Evolutionary conservation across 441 rosid species (phyloP), one percentile per base, ranked within the genome.

Genomic region (Pelargonium citronellum): DNA sequence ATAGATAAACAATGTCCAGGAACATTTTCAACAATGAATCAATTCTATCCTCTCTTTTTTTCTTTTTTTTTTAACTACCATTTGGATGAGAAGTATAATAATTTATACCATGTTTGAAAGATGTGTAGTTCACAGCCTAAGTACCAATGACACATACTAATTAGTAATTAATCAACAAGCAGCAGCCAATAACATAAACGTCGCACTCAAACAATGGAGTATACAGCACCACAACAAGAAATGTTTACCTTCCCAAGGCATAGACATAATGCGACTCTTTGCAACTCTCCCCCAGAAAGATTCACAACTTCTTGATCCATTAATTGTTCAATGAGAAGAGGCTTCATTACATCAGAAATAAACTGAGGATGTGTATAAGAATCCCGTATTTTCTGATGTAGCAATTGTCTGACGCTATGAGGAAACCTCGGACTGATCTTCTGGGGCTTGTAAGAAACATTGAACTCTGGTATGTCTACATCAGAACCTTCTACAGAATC

Each of bases 221-320:
- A 27, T 27, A 27, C 30, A 27, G 4, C 30, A 2, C 7, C 46
- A 7, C 62, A 55, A 27, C 27, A 67, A 37, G 3, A 27, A 69
- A 73, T 8, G 53, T 63, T 75, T 71, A 94, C 99, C 92, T 91
- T 94, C 67, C 99, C 99, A 22, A 94, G 96, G 79, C 99, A 94
- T 30, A 94, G 84, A 76, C 94, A 85, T 71, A 91, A 82, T 22
- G 97, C 97, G 78, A 95, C 97, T 83, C 99, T 89, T 76, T 95
- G 99, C 85, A 90, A 79, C 82, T 95, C 99, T 82, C 99, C 97
- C 69, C 97, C 99, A 60, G 99, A 95, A 51, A 95, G 95, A 81
- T 91, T 95, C 62, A 81, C 82, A 15, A 95, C 95, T 87, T 87
- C 89, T 81, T 89, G 97, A 83, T 95, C 97, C 97, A 91, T 89